Percentiles rank a stretch among this genome's conserved stretches.
These are phyloP conservation scores for Lasiosphaeriaceae sp. DNA, from an alignment of 495 filamentous ascomycete genomes.

Conservation along the genomic window DNA sequence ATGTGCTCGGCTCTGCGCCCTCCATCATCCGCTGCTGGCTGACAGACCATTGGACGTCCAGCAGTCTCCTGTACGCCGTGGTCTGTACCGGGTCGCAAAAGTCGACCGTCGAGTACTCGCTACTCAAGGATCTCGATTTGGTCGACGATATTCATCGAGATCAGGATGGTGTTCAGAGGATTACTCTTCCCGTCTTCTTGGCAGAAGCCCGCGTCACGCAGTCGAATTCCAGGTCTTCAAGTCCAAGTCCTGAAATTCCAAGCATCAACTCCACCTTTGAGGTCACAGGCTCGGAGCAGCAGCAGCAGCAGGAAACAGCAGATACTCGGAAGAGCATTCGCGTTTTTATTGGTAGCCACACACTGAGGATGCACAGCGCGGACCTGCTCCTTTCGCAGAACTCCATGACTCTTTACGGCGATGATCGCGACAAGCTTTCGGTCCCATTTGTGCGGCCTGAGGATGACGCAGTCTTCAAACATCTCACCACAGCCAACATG, in stretches of 20 bases:
- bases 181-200: constrained; percentile 79
- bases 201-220: constrained; percentile 84
- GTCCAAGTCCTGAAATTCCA: constrained; percentile 76
- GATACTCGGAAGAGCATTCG: constrained; percentile 59
- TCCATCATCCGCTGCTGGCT: constrained; percentile 97
- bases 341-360: constrained; percentile 83
- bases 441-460: constrained; percentile 94
- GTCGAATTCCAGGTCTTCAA: constrained; percentile 65
- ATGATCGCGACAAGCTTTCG: constrained; percentile 82
- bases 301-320: constrained; percentile 33
- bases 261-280: constrained; percentile 72
- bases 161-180: constrained; percentile 56
- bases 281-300: constrained; percentile 53
- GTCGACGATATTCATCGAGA: constrained; percentile 61
- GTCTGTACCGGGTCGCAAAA: constrained; percentile 88
- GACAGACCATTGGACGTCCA: constrained; percentile 77
- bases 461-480: constrained; percentile 73
- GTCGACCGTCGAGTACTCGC: constrained; percentile 68
- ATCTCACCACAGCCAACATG: constrained; percentile 58
- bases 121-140: constrained; percentile 69
- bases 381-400: constrained; percentile 93
- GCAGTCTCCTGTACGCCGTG: constrained; percentile 82
- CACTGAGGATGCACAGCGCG: constrained; percentile 79
- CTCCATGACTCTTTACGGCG: constrained; percentile 77
- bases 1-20: constrained; percentile 79